Conservation (phyloP, 2,329 filamentous ascomycete genomes). For the Hortaea werneckii region DNA sequence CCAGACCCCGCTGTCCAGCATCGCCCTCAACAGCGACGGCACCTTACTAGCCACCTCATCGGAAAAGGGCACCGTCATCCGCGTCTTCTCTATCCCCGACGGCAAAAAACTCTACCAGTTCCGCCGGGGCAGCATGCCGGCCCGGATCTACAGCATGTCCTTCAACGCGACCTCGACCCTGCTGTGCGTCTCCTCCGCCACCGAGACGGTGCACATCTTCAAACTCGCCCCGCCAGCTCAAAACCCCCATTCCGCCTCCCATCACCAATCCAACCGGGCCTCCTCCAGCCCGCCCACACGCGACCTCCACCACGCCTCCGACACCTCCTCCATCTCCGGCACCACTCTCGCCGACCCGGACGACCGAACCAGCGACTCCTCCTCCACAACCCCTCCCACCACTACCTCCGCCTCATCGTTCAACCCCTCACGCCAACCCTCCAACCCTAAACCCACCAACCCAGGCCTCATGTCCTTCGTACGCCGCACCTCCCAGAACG, state of each 20-base stretch:
- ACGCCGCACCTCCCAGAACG: conserved; percentile 87
- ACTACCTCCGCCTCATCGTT: too few relatives aligned
- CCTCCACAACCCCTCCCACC: too few relatives aligned
- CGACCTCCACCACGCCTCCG: conserved; percentile 10
- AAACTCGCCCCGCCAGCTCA: conserved; percentile 49
- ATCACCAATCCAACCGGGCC: conserved; percentile 18
- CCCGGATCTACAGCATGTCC: conserved; percentile 96
- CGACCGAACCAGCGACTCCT: conserved; percentile 40
- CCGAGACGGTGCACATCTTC: conserved; percentile 95
- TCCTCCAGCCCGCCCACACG: conserved; percentile 33
- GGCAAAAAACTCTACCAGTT: conserved; percentile 95
- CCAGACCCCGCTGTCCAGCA: conserved; percentile 78
- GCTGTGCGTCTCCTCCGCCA: conserved; percentile 89
- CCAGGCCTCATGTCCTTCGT: conserved; percentile 84
- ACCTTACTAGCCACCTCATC: conserved; percentile 88
- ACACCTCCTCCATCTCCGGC: conserved; percentile 10
- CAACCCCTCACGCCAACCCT: too few relatives aligned
- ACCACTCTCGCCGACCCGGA: conserved; percentile 12
- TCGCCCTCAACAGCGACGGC: conserved; percentile 85
- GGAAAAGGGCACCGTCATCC: conserved; percentile 94
- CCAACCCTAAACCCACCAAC: conserved; percentile 31
- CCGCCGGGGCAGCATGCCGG: conserved; percentile 86
- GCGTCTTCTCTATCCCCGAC: conserved; percentile 84
- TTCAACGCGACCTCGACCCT: conserved; percentile 92
- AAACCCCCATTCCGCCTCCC: conserved; percentile 13